Conservation (phyloP, 2,329 filamentous ascomycete genomes). For the Aspergillus chevalieri region DNA sequence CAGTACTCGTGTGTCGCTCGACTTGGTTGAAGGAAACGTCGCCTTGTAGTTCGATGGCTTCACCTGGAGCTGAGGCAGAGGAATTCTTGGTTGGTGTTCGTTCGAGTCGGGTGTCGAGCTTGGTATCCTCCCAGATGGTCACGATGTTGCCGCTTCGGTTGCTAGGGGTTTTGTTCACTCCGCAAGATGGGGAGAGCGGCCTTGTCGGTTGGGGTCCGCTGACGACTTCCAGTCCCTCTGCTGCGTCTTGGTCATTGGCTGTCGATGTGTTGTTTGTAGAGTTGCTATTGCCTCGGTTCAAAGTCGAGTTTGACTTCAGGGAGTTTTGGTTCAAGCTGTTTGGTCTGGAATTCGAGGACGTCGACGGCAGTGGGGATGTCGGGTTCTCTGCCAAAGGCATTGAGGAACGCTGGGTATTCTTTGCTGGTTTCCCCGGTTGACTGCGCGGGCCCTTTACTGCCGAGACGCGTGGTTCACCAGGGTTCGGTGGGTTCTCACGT, state of each 20-base stretch:
- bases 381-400: slow-evolving; percentile 11
- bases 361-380: neutral
- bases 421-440: slow-evolving; percentile 19
- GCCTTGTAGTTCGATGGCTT: slow-evolving; percentile 9
- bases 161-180: slow-evolving; percentile 7
- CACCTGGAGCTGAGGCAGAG: slow-evolving; percentile 9
- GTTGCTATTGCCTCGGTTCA: slow-evolving; percentile 20
- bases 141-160: slow-evolving; percentile 20
- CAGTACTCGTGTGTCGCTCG: neutral
- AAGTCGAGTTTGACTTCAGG: slow-evolving; percentile 22
- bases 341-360: neutral
- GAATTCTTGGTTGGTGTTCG: slow-evolving; percentile 10
- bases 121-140: slow-evolving; percentile 32
- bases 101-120: slow-evolving; percentile 19
- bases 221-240: neutral
- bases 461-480: slow-evolving; percentile 27
- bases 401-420: slow-evolving; percentile 13
- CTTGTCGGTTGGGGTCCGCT: neutral
- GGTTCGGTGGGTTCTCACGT: slow-evolving; percentile 17
- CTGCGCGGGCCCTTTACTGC: slow-evolving; percentile 29
- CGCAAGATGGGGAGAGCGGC: slow-evolving; percentile 6
- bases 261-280: slow-evolving; percentile 9
- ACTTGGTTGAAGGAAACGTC: neutral
- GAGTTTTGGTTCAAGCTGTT: slow-evolving; percentile 12
- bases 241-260: slow-evolving; percentile 6